These are phyloP conservation scores for Triticum monococcum DNA, from an alignment of 176 grass and related monocot species.

Conservation along the genomic window DNA sequence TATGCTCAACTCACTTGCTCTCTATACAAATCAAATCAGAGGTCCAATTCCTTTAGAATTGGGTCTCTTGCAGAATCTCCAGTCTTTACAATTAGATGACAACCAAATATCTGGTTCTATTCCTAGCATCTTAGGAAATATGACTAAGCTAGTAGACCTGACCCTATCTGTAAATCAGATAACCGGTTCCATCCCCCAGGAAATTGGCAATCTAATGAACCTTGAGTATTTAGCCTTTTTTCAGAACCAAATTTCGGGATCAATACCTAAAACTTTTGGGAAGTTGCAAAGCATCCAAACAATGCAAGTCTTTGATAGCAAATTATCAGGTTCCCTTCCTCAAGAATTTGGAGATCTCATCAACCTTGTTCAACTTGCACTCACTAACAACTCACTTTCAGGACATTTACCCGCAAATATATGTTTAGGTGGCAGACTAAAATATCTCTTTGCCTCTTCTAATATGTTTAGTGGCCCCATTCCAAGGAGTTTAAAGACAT, in stretches of 20 bases:
- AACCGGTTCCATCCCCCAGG: not conserved
- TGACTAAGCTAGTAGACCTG: too few species aligned
- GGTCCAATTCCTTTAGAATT: not conserved
- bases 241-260: not conserved
- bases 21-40: too few species aligned
- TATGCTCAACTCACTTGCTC: too few species aligned
- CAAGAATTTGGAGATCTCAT: not conserved
- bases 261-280: not conserved
- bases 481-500: too few species aligned
- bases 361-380: fast-evolving
- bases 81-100: too few species aligned
- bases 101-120: not conserved
- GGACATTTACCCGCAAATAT: not conserved
- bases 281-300: not conserved
- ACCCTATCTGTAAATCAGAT: not conserved
- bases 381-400: not conserved
- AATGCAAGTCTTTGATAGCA: not conserved
- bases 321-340: not conserved
- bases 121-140: too few species aligned
- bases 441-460: fast-evolving
- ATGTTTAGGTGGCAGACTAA: not conserved
- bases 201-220: not conserved
- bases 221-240: not conserved
- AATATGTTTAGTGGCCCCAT: not conserved
- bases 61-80: not conserved